Conservation (phyloP, 2,329 filamentous ascomycete genomes). For the Fusarium neocosmosporiellum region DNA sequence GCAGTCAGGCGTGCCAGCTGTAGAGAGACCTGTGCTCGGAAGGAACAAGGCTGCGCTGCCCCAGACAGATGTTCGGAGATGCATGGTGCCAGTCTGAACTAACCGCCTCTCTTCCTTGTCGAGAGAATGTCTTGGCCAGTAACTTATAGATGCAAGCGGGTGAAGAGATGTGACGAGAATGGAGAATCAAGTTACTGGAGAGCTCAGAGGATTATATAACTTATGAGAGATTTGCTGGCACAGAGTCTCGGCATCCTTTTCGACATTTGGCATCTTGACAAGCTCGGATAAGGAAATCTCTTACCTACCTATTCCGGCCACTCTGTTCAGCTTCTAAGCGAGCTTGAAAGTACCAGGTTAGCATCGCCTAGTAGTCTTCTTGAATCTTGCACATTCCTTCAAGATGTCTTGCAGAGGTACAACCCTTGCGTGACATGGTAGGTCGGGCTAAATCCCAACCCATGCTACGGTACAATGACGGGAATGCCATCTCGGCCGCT, state of each 20-base stretch:
- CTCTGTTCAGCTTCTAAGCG: not conserved
- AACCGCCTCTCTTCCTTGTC: not conserved
- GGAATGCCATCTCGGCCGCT: not conserved
- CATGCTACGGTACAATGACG: too few relatives aligned
- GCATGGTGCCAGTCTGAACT: not conserved
- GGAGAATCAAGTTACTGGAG: not conserved
- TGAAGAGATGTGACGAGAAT: not conserved
- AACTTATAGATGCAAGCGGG: not conserved
- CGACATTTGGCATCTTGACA: not conserved
- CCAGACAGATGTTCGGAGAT: not conserved
- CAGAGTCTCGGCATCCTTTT: not conserved
- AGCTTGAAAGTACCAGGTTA: not conserved
- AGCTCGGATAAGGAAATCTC: not conserved
- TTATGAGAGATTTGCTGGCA: not conserved
- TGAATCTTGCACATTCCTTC: not conserved
- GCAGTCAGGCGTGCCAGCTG: not conserved
- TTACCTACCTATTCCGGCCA: not conserved
- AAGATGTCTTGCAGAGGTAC: not conserved
- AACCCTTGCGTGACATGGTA: not conserved
- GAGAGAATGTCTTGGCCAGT: not conserved
- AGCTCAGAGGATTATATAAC: not conserved
- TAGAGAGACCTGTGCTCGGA: not conserved
- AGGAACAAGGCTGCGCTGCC: not conserved
- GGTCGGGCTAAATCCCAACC: not conserved
- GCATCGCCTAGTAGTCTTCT: not conserved